These are phyloP conservation scores for Auriculariales sp. DNA, from an alignment of 768 basidiomycete genomes.

Conservation along the genomic window DNA sequence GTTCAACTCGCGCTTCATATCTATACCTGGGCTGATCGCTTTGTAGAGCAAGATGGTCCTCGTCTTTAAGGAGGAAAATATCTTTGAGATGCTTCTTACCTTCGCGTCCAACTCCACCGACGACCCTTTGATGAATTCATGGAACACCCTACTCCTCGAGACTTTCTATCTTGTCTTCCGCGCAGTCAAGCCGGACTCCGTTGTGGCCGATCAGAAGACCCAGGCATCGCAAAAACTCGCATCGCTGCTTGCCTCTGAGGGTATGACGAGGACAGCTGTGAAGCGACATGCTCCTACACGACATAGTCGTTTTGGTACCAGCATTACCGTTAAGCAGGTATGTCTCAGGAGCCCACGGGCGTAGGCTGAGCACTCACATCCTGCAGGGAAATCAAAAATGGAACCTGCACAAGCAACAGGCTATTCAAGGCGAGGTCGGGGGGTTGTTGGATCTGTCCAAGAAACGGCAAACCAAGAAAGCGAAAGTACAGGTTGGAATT, in stretches of 20 bases:
- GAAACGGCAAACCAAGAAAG: conserved; percentile 38
- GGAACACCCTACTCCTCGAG: conserved; percentile 85
- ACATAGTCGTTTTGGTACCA: conserved; percentile 95
- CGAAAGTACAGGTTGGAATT: conserved; percentile 21
- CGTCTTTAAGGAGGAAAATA: conserved; percentile 53
- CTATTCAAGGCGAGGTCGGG: conserved; percentile 53
- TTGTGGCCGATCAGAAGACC: conserved; percentile 31
- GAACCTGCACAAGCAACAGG: conserved; percentile 77
- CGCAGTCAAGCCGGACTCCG: conserved; percentile 48
- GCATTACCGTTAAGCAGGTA: conserved; percentile 39
- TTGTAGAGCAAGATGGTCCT: conserved; percentile 49
- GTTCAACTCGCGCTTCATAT: too few relatives aligned
- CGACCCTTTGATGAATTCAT: conserved; percentile 68
- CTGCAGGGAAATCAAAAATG: conserved; percentile 22
- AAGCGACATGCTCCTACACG: conserved; percentile 51
- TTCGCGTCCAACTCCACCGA: conserved; percentile 65
- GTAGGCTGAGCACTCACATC: too few relatives aligned
- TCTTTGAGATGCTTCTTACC: conserved; percentile 67
- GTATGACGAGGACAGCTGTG: conserved; percentile 40
- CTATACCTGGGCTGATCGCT: not conserved
- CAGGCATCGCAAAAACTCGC: conserved; percentile 37
- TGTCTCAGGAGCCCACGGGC: conserved; percentile 13
- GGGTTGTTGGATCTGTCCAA: conserved; percentile 59
- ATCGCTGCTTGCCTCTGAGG: conserved; percentile 66
- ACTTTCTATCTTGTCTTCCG: conserved; percentile 86